These are phyloP conservation scores for Talaromyces borbonicus DNA, from an alignment of 495 filamentous ascomycete species.

Conservation along the genomic window DNA sequence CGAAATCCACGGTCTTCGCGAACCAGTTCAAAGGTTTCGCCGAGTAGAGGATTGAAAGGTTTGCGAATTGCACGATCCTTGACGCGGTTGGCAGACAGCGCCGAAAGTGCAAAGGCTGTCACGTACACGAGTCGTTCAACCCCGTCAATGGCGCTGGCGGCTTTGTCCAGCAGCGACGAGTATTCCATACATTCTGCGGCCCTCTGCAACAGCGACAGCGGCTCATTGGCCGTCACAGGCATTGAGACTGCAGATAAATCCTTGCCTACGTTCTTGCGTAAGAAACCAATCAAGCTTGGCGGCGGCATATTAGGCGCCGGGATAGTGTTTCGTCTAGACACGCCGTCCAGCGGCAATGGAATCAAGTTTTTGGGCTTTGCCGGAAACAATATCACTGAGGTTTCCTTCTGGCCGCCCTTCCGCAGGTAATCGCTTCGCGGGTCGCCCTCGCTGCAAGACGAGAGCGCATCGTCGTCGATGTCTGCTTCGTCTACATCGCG, in stretches of 20 bases:
- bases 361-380: constrained; percentile 59
- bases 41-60: constrained; percentile 95
- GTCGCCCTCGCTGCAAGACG: constrained; percentile 49
- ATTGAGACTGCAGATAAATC: constrained; percentile 92
- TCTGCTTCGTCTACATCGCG: constrained; percentile 26
- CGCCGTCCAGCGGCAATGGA: constrained; percentile 62
- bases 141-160: constrained; percentile 44
- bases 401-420: constrained; percentile 27
- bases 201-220: constrained; percentile 77
- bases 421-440: constrained; percentile 26
- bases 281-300: constrained; percentile 83
- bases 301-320: constrained; percentile 62
- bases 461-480: constrained; percentile 42
- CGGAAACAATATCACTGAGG: constrained; percentile 55
- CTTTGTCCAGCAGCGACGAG: constrained; percentile 68
- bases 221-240: constrained; percentile 95
- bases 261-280: constrained; percentile 97
- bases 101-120: constrained; percentile 81
- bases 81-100: constrained; percentile 66
- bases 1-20: constrained; percentile 83
- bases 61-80: constrained; percentile 91
- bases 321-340: constrained; percentile 62
- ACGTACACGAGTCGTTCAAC: constrained; percentile 71
- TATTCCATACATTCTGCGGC: constrained; percentile 87
- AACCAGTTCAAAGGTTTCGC: constrained; percentile 90